Evolutionary conservation across 176 grass and related monocot species (phyloP), one percentile per base, ranked within the genome.

Genomic region (Oryza coarctata): DNA sequence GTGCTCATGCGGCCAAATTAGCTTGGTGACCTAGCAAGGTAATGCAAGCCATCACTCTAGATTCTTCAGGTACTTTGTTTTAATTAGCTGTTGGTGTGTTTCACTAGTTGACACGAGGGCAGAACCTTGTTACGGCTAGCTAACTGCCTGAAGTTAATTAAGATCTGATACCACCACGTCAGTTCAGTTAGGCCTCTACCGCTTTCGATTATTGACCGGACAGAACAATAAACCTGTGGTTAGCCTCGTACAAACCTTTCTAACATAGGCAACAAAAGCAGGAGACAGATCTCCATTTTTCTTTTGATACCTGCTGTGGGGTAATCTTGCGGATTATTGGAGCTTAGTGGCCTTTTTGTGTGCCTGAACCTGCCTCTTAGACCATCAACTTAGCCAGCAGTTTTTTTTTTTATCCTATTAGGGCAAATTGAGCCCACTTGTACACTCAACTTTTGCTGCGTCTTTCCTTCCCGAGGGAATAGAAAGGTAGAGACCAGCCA

Each of bases 391-490:
- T 84, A 45, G 73, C 83, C 74, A 80, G n/a, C 61, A 26, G 58
- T 63, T 80, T 80, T 58, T 76, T 28, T 25, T 89, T 34, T 86
- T 86, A 83, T 82, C 79, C 74, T 90, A 86, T 74, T 55, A 90
- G 79, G 84, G 74, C 84, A 83, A 86, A 83, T 52, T 74, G 84
- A 87, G 38, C 79, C 84, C 74, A 83, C 79, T 83, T 79, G 75
- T 28, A 80, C 73, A 60, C 83, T 82, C 50, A 85, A 80, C 86
- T 88, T 80, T 60, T 64, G 83, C 44, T 34, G 60, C 66, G 63
- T 63, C 68, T 88, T 92, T 83, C 88, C 84, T 92, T 79, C 88
- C 68, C 64, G 83, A 87, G 76, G 82, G 85, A 95, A 86, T 82
- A 84, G 79, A 90, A 90, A 90, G 93, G 57, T 68, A 12, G 85